These are phyloP conservation scores for Dentipellis fragilis DNA, from an alignment of 768 basidiomycete genomes.

Conservation along the genomic window DNA sequence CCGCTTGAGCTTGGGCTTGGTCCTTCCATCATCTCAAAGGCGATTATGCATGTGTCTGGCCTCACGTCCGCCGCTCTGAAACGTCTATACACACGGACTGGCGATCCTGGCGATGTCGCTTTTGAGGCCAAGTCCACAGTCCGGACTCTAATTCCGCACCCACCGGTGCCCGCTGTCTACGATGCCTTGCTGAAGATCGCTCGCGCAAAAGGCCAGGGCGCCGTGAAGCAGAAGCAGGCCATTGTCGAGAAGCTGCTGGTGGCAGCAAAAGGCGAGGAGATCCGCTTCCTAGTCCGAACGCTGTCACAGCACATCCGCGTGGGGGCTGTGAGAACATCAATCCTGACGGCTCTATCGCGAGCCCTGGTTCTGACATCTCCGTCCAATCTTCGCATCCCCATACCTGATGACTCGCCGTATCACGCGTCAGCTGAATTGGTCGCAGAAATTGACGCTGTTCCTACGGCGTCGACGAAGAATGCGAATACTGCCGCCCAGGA, in stretches of 20 bases:
- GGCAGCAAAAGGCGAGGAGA: conserved; percentile 78
- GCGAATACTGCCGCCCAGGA: conserved; percentile 21
- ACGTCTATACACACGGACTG: conserved; percentile 59
- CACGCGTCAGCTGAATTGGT: conserved; percentile 24
- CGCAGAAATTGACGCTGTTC: conserved; percentile 15
- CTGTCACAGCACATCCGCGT: conserved; percentile 72
- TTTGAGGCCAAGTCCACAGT: conserved; percentile 72
- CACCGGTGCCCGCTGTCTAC: conserved; percentile 61
- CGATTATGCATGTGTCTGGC: conserved; percentile 67
- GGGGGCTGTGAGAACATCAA: conserved; percentile 78
- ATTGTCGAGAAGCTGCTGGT: conserved; percentile 78
- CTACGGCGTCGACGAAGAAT: conserved; percentile 22
- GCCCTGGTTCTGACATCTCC: conserved; percentile 59
- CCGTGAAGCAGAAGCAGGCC: conserved; percentile 64
- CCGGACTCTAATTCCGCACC: conserved; percentile 63
- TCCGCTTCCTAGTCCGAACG: conserved; percentile 71
- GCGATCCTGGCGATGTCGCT: conserved; percentile 81
- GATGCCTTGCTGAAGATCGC: conserved; percentile 58
- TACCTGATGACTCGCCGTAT: conserved; percentile 17
- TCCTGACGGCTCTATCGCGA: conserved; percentile 71
- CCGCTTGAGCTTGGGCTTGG: conserved; percentile 65
- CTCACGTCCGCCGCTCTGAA: conserved; percentile 46
- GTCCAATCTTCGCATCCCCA: conserved; percentile 14
- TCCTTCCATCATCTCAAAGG: conserved; percentile 53
- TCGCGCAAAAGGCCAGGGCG: conserved; percentile 61